Evolutionary conservation across 257 asterid genomes (phyloP), one percentile per base, ranked within the genome.

Genomic region (Nicotiana sylvestris): DNA sequence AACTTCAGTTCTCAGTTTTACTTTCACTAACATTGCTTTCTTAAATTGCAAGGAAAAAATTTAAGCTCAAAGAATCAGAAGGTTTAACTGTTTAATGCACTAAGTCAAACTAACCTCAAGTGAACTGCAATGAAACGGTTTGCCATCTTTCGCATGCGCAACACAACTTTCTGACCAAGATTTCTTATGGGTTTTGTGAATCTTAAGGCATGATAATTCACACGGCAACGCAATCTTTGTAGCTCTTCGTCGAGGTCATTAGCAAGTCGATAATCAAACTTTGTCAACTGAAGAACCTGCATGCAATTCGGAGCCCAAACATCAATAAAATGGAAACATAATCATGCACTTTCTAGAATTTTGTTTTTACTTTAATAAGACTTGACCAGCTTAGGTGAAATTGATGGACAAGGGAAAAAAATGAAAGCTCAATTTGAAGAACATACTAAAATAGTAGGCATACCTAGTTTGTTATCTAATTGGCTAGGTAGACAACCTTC

Each of bases 231-330:
- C 82, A 96, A 85, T 86, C 92, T 94, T 80, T 96, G 99, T 57
- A 96, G 91, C 78, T 90, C 98, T 68, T 90, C 97, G 85, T 93
- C 94, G 56, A 94, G 97, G 86, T 96, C 96, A 78, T 87, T 96
- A 58, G 98, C 86, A 69, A 96, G 98, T 89, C 99, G 92, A 86
- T 96, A 96, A 85, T 96, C 99, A 61, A 96, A 96, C 90, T 96
- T 96, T 80, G 98, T 96, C 95, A 96, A 81, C 95, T 96, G 98
- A 91, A 96, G 86, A 85, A 94, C 99, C 99, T 96, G 98, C 89
- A 88, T 62, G 82, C 77, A 58, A 76, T 78, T 84, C 35, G 61
- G 58, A 79, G 39, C 18, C 78, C 27, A 51, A 29, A 51, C 64
- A 51, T 29, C 17, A 51, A 76, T 8, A 74, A 12, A 49, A 72